Evolutionary conservation across 2,329 filamentous ascomycete species (phyloP), one percentile per base, ranked within the genome.

Genomic region (Ascochyta viciae-villosae): DNA sequence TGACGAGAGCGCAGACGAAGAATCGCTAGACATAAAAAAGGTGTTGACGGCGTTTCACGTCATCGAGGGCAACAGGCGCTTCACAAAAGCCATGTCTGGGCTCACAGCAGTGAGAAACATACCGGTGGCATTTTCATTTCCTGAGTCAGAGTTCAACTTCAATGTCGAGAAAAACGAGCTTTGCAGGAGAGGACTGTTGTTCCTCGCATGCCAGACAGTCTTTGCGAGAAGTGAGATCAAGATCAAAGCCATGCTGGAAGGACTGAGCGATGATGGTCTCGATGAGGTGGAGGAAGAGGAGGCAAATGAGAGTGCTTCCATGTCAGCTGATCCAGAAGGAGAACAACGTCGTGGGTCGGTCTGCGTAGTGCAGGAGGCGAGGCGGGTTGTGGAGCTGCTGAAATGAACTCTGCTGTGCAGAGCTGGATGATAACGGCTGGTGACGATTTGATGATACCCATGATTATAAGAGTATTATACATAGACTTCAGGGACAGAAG

Each of bases 181-280:
- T 31, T 45, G 54, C 26, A 57, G 44, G 24, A 54, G 62, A 27
- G 61, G 63, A 6, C 55, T 74, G 31, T 53, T 72, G 35, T 51
- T 68, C 26, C 38, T 74, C 22, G 68, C 67, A 1, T 67, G 70
- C 8, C 70, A 72, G 49, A 67, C 72, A 19, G 44, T 73, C 38
- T 64, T 70, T 44, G 67, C 63, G 26, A 64, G 68, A 52, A 68
- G 60, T 24, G 67, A 73, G 49, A 59, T 69, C 7, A 54, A 62
- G 48, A 60, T 73, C 33, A 62, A 62, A 29, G 59, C 56, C 2
- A 55, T 68, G 54, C 29, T 71, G 39, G 54, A 48, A 24, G 59
- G 61, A 4, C 55, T 68, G 23, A 35, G 53, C 3, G 47, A 48
- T 4, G 65, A 66, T 26, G 59, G 47, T 12, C 38, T 48, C 4